Base-by-base conservation (phyloP, 2,329 filamentous ascomycete species). In the Pseudocercospora ulei region DNA sequence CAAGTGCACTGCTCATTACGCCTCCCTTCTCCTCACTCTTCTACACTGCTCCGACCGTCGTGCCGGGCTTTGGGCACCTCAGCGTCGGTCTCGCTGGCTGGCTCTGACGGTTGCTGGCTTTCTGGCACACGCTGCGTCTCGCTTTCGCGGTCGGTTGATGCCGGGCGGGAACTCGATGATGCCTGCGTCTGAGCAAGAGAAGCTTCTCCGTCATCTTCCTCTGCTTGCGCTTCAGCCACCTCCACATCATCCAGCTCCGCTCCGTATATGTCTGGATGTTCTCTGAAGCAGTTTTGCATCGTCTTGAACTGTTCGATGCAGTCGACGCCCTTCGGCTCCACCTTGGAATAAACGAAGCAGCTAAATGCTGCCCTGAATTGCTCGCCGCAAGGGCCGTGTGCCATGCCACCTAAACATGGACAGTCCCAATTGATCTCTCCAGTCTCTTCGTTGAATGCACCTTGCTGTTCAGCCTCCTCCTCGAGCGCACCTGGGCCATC, bases 391-490 rank as follows among this genome's bases (percentile, higher is more conserved):
- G 90, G 90, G 0, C 90, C 90, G 58, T 94, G 68, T 5, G 90
- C 90, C 90, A 98, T 98, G 37, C 90, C 90, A 33, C 90, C 90
- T 20, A 98, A 69, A 62, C 90, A 98, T 9, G 90, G 90, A 64
- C 90, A 98, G 62, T 96, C 90, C 90, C 90, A 98, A 71, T 98
- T 98, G 66, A 98, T 98, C 72, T 98, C 90, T 53, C 90, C 90
- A 6, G 90, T 98, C 68, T 96, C 90, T 2, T 87, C 86, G 64
- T 98, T 93, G 69, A 96, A 98, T 1, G 90, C 90, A 39, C 85
- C 90, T 64, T 96, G 78, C 59, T 88, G 78, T 46, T 68, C 74
- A 4, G 85, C 86, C 62, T 95, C 86, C 44, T 84, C 76, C 62
- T 94, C 81, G 8, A 90, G 66, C 11, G 67, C 73, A 50, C 69